Base-by-base conservation (phyloP, 306 rosid genomes). In the Prosopis cineraria region DNA sequence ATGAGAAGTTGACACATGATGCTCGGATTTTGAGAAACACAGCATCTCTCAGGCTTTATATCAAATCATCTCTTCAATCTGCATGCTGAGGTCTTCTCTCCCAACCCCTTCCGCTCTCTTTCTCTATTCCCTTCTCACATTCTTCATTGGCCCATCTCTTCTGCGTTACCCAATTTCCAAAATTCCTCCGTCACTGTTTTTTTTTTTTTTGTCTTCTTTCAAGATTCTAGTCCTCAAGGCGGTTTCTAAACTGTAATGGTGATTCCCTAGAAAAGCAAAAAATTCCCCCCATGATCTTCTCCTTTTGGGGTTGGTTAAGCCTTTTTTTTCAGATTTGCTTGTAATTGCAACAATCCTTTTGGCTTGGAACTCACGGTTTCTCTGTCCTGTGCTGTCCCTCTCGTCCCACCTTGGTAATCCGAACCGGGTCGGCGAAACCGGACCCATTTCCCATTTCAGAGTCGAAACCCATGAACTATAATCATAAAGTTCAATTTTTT, bases 1-100 rank as follows among this genome's bases (percentile, higher is more conserved):
- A 89, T 87, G 75, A 70, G 85, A 90, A 80, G 89, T 88, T 91
- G 97, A 91, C 97, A 87, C 90, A 88, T 87, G 95, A 86, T 83
- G 96, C 98, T 90, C 93, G 84, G 79, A 88, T 85, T 91, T 88
- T 90, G 87, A 88, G 93, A 84, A 65, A 68, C 83, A 65, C 79
- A 84, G 68, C 90, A 79, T 67, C 40, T 55, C 27, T 10, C 29
- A 84, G 86, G 85, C 89, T 84, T 87, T 83, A 84, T 79, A 89
- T 87, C 93, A 85, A 85, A 85, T 85, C 84, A 81, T 68, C 86
- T 78, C 87, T 76, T 87, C 90, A 80, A 89, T 83, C 84, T 87
- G 91, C 88, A 87, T 81, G 89, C 85, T 80, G 58, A 65, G 73
- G 79, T 74, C 83, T 63, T 76, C 74, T 22, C 41, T 36, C 73